Evolutionary conservation across 2,329 filamentous ascomycete species (phyloP).

Genomic region (Samsoniella hepiali): DNA sequence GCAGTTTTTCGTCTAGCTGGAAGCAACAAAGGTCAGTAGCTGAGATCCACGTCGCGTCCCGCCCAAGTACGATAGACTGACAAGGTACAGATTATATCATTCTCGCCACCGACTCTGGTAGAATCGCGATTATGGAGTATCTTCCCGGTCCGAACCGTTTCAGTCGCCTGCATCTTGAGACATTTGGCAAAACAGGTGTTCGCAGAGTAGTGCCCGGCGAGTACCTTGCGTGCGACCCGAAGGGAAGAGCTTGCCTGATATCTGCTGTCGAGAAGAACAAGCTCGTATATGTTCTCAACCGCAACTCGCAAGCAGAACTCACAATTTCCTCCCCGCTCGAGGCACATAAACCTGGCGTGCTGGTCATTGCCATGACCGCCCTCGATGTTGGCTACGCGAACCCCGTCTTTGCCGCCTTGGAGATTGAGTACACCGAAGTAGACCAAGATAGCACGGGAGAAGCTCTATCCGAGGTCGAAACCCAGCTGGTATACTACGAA

Average conservation of each 20-base stretch:
- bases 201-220: constrained; percentile 92
- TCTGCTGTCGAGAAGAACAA: constrained; percentile 98
- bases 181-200: constrained; percentile 95
- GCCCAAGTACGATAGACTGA: constrained; percentile 25
- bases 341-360: constrained; percentile 86
- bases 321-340: constrained; percentile 97
- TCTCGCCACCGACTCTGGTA: constrained; percentile 90
- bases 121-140: constrained; percentile 93
- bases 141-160: constrained; percentile 82
- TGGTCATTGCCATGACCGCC: constrained; percentile 84
- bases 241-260: constrained; percentile 90
- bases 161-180: constrained; percentile 87
- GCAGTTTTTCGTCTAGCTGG: constrained; percentile 89
- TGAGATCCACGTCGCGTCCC: constrained; percentile 33
- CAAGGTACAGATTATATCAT: constrained; percentile 80
- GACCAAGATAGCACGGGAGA: constrained; percentile 88
- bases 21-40: constrained; percentile 85
- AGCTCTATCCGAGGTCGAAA: constrained; percentile 78
- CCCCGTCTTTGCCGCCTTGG: constrained; percentile 90
- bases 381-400: constrained; percentile 97
- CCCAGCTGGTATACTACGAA: constrained; percentile 93
- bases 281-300: constrained; percentile 96
- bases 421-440: constrained; percentile 86
- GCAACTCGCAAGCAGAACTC: constrained; percentile 89
- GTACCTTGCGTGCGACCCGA: constrained; percentile 92